phyloP scores from a whole-genome alignment of 2,329 filamentous ascomycete genomes.

The Penicillium sclerotigenum region DNA sequence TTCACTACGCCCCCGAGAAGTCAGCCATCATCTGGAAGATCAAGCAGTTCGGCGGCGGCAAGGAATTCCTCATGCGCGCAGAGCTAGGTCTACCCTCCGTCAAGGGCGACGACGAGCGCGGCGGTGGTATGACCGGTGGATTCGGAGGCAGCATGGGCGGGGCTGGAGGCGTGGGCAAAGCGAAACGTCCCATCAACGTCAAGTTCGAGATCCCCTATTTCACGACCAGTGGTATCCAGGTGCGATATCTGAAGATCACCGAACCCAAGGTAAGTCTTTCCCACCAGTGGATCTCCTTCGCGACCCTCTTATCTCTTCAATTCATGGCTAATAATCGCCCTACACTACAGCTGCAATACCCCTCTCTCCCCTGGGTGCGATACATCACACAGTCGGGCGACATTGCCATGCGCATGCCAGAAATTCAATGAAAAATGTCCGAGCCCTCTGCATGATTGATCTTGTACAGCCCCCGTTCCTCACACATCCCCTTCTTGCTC shows the following conservation, averaged over 20 bases:
- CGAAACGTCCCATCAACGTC: slow-evolving; percentile 94
- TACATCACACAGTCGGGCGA: slow-evolving; percentile 99
- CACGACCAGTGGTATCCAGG: slow-evolving; percentile 98
- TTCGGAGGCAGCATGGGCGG: slow-evolving; percentile 97
- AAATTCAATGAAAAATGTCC: slow-evolving; percentile 62
- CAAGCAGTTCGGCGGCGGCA: slow-evolving; percentile 97
- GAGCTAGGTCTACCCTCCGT: slow-evolving; percentile 93
- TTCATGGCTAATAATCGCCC: slow-evolving; percentile 1
- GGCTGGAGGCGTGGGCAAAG: slow-evolving; percentile 72
- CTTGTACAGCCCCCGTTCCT: slow-evolving; percentile 21
- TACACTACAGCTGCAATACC: slow-evolving; percentile 95
- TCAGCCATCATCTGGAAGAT: slow-evolving; percentile 99
- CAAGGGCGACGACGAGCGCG: slow-evolving; percentile 89
- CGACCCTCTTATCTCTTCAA: neutral
- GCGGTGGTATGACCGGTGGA: slow-evolving; percentile 95
- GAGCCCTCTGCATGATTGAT: slow-evolving; percentile 13
- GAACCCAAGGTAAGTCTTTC: slow-evolving; percentile 83
- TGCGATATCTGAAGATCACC: slow-evolving; percentile 97
- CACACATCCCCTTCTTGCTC: neutral
- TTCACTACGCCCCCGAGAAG: slow-evolving; percentile 96
- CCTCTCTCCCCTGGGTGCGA: slow-evolving; percentile 92
- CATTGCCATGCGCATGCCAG: slow-evolving; percentile 91
- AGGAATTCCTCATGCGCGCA: slow-evolving; percentile 97
- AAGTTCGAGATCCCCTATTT: slow-evolving; percentile 99
- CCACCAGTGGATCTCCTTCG: neutral